Conservation (phyloP, 1,284 basidiomycete species). For the Hemileccinum hortonii region DNA sequence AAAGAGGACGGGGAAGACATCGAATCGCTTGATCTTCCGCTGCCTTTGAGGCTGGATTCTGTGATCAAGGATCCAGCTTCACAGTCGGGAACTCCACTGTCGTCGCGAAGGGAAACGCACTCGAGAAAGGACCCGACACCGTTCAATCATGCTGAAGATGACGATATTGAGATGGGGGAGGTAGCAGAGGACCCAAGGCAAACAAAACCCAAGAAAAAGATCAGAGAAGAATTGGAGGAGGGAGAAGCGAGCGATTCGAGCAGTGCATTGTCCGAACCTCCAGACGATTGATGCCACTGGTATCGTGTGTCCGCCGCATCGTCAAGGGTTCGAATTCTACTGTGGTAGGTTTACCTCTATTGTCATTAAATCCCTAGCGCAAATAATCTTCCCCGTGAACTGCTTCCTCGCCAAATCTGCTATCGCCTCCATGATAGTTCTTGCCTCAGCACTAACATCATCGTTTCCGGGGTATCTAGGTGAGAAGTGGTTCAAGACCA, state of each 20-base stretch:
- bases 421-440: slow-evolving; percentile 61
- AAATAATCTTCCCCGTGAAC: slow-evolving; percentile 56
- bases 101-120: slow-evolving; percentile 25
- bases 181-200: slow-evolving; percentile 65
- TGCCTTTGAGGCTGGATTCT: slow-evolving; percentile 37
- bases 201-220: slow-evolving; percentile 49
- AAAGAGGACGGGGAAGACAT: slow-evolving; percentile 38
- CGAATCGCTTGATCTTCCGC: slow-evolving; percentile 35
- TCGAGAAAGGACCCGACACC: slow-evolving; percentile 22
- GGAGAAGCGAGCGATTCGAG: slow-evolving; percentile 79
- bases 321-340: slow-evolving; percentile 22
- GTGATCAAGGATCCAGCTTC: slow-evolving; percentile 38
- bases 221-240: slow-evolving; percentile 74
- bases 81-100: slow-evolving; percentile 30
- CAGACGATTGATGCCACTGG: slow-evolving; percentile 35
- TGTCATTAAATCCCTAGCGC: slow-evolving; percentile 73
- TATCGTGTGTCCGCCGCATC: slow-evolving; percentile 7
- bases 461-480: slow-evolving; percentile 59
- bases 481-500: slow-evolving; percentile 88
- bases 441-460: slow-evolving; percentile 47
- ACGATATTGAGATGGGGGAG: slow-evolving; percentile 86
- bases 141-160: slow-evolving; percentile 34
- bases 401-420: slow-evolving; percentile 50
- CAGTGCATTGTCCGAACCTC: slow-evolving; percentile 71
- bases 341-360: slow-evolving; percentile 48